Evolutionary conservation across 176 grass and related monocot species (phyloP).

Genomic region (Hordeum marinum): DNA sequence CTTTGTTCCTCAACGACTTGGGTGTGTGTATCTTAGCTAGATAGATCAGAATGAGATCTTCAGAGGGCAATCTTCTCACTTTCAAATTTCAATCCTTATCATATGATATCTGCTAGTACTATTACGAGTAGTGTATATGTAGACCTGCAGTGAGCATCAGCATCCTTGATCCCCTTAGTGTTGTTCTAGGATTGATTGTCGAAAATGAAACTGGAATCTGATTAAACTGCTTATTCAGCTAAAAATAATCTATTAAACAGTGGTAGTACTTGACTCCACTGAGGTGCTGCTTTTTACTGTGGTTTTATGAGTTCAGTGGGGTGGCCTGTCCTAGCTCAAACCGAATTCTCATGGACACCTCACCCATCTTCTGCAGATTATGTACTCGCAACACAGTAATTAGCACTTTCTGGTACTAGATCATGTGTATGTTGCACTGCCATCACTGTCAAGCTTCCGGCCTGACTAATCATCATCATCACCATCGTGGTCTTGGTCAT

Average conservation of each 20-base stretch:
- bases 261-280: not conserved
- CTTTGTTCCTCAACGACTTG: not conserved
- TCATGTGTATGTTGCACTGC: not conserved
- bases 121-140: not conserved
- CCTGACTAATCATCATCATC: not conserved
- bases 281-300: not conserved
- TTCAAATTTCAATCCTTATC: not conserved
- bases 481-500: not conserved
- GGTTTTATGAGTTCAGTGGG: not conserved
- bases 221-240: not conserved
- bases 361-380: not conserved
- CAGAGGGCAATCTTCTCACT: not conserved
- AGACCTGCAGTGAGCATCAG: not conserved
- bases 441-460: not conserved
- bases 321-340: not conserved
- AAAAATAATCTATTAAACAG: not conserved
- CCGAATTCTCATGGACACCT: not conserved
- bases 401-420: not conserved
- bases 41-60: constrained; percentile 5
- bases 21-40: not conserved
- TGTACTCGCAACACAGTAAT: not conserved
- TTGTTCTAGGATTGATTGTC: not conserved
- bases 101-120: not conserved
- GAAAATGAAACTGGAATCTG: not conserved
- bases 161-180: not conserved